A percentile compares a stretch with the other conserved stretches of the same genome.
These are phyloP conservation scores for Oropetium thomaeum DNA, from an alignment of 176 grass and related monocot genomes.

Conservation along the genomic window DNA sequence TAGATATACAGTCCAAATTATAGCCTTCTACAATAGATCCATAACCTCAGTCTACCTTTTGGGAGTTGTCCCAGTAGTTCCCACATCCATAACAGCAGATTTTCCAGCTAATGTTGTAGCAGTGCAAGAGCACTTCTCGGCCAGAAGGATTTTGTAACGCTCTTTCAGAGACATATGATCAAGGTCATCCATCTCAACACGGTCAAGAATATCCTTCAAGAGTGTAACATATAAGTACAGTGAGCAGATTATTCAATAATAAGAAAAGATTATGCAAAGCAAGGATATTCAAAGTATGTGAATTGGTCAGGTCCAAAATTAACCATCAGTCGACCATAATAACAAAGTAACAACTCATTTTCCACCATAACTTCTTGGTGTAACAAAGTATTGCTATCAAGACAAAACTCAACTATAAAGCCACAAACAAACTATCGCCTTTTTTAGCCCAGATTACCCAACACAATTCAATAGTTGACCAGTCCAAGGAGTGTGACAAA, in stretches of 20 bases:
- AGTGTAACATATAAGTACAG: not conserved
- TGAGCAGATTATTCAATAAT: not conserved
- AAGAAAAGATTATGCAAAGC: not conserved
- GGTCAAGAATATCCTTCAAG: constrained; percentile 7
- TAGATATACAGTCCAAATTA: not conserved
- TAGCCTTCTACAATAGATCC: constrained; percentile 3
- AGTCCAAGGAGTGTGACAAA: not conserved
- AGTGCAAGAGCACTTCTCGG: constrained; percentile 24
- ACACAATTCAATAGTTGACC: not conserved
- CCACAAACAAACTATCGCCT: not conserved
- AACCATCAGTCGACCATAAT: not conserved
- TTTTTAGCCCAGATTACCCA: not conserved
- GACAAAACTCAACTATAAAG: not conserved
- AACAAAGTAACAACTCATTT: constrained; percentile 13
- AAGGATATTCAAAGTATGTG: not conserved
- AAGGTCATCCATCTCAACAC: constrained; percentile 28
- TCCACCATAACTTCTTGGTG: constrained; percentile 4
- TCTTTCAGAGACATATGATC: constrained; percentile 51
- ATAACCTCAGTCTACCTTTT: constrained; percentile 38
- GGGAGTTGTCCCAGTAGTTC: constrained; percentile 19
- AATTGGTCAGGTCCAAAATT: not conserved
- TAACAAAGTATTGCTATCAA: not conserved
- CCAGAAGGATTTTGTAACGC: constrained; percentile 35
- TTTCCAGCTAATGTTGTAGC: constrained; percentile 4
- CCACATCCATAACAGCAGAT: constrained; percentile 9